Evolutionary conservation across 202 grass and related monocot species (phyloP).

Genomic region (Zizania palustris): DNA sequence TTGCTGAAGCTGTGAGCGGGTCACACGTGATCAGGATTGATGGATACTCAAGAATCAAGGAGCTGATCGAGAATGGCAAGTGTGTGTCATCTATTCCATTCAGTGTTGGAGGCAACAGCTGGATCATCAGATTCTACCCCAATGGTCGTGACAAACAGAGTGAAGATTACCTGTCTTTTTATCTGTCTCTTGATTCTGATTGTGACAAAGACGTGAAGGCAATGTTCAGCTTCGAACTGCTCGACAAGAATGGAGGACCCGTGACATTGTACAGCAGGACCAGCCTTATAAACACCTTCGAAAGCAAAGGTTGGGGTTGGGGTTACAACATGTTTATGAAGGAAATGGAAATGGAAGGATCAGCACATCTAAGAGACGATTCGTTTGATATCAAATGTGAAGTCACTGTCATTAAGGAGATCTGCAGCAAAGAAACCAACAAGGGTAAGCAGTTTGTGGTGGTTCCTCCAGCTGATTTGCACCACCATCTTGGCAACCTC

Average conservation of each 20-base stretch:
- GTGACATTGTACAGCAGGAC: background rate
- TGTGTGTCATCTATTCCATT: background rate
- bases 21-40: slow-evolving; percentile 10
- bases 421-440: background rate
- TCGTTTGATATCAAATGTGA: slow-evolving; percentile 10
- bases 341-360: background rate
- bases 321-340: background rate
- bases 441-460: background rate
- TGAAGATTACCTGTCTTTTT: background rate
- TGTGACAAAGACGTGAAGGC: background rate
- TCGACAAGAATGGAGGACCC: background rate
- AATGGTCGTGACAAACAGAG: rapidly evolving
- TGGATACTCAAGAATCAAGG: slow-evolving; percentile 10
- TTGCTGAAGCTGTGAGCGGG: no score
- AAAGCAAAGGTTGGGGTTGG: no score
- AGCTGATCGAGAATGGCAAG: background rate
- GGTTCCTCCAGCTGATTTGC: no score
- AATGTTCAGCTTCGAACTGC: background rate
- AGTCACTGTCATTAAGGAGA: slow-evolving; percentile 1
- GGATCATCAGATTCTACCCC: background rate
- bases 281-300: no score
- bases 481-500: no score
- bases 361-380: background rate
- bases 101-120: slow-evolving; percentile 15
- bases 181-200: background rate